Conservation (phyloP, 192 early-diverging fungal species). For the Podila verticillata region DNA sequence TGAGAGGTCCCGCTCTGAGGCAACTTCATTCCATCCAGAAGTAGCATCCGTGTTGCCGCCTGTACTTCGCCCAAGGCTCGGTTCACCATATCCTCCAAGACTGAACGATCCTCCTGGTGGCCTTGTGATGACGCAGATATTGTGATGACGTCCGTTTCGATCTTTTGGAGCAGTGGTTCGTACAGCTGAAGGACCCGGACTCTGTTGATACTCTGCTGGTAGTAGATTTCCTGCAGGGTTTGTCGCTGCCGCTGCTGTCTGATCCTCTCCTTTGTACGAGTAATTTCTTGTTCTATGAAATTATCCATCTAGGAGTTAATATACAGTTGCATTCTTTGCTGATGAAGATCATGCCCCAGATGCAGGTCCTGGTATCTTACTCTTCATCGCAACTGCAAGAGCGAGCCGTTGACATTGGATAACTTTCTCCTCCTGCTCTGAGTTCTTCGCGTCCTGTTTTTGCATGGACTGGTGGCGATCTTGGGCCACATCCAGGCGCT, state of each 20-base stretch:
- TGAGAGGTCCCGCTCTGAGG: not conserved
- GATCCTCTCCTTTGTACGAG: constrained; percentile 21
- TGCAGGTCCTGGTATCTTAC: constrained; percentile 4
- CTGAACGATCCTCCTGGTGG: not conserved
- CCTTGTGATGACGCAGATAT: not conserved
- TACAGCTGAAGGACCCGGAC: constrained; percentile 11
- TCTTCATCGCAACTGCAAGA: constrained; percentile 22
- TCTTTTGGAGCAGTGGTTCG: constrained; percentile 1
- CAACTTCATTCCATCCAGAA: constrained; percentile 5
- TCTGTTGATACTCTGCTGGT: constrained; percentile 12
- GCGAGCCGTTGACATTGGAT: constrained; percentile 14
- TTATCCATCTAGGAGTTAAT: not conserved
- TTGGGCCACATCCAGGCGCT: too few relatives aligned
- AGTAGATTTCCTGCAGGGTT: constrained; percentile 18
- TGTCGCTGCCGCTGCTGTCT: constrained; percentile 27
- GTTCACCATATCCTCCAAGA: not conserved
- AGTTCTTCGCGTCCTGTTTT: too few relatives aligned
- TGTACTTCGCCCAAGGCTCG: constrained; percentile 5
- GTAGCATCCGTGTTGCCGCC: not conserved
- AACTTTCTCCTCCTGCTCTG: constrained; percentile 1
- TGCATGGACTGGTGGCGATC: not conserved
- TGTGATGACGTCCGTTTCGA: not conserved
- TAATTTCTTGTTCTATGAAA: constrained; percentile 34
- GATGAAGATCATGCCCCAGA: not conserved
- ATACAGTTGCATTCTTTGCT: not conserved